Evolutionary conservation across 805 yeast genomes (phyloP).

Genomic region (Yamadazyma ubonensis): DNA sequence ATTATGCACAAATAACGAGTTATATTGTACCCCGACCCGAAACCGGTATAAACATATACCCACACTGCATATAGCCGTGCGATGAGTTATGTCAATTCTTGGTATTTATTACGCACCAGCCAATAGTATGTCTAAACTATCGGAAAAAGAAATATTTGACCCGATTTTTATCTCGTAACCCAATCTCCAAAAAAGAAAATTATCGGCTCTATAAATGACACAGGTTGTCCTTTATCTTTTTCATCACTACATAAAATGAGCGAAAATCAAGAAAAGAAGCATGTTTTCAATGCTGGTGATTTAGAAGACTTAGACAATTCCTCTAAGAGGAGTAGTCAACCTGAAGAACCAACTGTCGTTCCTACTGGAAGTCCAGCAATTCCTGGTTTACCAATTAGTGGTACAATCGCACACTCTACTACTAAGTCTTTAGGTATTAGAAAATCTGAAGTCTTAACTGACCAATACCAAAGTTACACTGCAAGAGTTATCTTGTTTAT

Average conservation of each 20-base stretch:
- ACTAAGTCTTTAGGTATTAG: slow-evolving; percentile 50
- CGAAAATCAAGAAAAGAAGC: slow-evolving; percentile 1
- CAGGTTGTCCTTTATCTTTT: background rate
- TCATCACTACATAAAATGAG: slow-evolving; percentile 5
- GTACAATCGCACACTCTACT: slow-evolving; percentile 14
- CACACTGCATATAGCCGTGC: too few relatives aligned
- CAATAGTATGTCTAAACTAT: slow-evolving; percentile 3
- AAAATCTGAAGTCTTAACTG: slow-evolving; percentile 53
- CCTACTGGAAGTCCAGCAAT: slow-evolving; percentile 2
- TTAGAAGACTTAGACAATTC: background rate
- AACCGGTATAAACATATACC: too few relatives aligned
- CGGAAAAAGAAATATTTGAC: background rate
- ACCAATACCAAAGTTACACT: slow-evolving; percentile 39
- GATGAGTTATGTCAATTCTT: too few relatives aligned
- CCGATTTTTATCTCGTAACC: background rate
- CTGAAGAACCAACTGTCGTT: background rate
- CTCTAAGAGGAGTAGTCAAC: background rate
- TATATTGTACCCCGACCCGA: too few relatives aligned
- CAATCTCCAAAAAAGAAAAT: background rate
- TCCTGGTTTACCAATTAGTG: slow-evolving; percentile 8
- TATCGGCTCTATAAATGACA: background rate
- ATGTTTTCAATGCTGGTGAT: slow-evolving; percentile 5
- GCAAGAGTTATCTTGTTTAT: slow-evolving; percentile 44
- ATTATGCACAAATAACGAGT: too few relatives aligned
- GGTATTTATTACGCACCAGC: background rate